Conservation (phyloP, 1,284 basidiomycete species). For the Apiotrichum gamsii region DNA sequence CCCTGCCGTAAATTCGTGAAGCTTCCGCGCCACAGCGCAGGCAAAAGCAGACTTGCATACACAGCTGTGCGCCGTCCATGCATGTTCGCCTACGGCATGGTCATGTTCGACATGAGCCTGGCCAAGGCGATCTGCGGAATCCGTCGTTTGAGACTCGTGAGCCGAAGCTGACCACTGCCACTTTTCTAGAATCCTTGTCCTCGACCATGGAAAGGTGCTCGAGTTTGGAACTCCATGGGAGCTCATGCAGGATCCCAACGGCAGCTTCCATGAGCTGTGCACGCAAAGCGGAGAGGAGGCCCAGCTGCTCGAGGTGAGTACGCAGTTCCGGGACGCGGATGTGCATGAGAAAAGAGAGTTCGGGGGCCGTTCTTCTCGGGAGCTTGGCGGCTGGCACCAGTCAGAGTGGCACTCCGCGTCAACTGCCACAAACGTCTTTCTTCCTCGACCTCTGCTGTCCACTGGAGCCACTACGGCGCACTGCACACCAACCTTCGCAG, state of each 20-base stretch:
- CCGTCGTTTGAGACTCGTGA: too few relatives aligned
- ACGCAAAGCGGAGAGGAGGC: slow-evolving; percentile 47
- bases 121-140: too few relatives aligned
- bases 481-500: background rate
- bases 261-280: slow-evolving; percentile 47
- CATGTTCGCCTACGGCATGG: too few relatives aligned
- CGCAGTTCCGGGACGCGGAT: background rate
- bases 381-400: too few relatives aligned
- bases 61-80: too few relatives aligned
- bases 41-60: too few relatives aligned
- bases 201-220: slow-evolving; percentile 49
- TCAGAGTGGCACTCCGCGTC: background rate
- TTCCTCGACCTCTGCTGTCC: background rate
- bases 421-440: background rate
- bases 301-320: slow-evolving; percentile 38
- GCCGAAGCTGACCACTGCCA: too few relatives aligned
- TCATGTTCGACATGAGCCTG: too few relatives aligned
- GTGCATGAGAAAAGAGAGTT: background rate
- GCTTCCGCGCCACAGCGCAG: too few relatives aligned
- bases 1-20: too few relatives aligned
- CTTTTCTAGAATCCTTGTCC: slow-evolving; percentile 51
- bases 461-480: too few relatives aligned
- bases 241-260: slow-evolving; percentile 44
- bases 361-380: background rate
- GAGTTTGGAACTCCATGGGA: slow-evolving; percentile 52